Percentiles rank a stretch among this genome's conserved stretches.
These are phyloP conservation scores for Termitomyces sp. DNA, from an alignment of 768 basidiomycete species.

Conservation along the genomic window DNA sequence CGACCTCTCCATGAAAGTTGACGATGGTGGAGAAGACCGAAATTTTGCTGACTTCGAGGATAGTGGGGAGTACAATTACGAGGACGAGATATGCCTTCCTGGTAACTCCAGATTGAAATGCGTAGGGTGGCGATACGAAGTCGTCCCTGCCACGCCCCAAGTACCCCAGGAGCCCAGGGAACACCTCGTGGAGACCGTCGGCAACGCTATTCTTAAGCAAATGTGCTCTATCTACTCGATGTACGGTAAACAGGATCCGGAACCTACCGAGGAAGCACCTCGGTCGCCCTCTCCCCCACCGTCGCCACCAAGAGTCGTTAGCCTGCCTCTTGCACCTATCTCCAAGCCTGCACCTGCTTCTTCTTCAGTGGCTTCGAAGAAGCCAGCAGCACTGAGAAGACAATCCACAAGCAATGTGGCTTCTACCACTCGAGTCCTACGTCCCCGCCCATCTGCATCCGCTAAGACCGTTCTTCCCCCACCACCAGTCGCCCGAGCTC, in stretches of 20 bases:
- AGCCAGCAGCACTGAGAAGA: not conserved
- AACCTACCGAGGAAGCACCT: not conserved
- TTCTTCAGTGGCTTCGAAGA: not conserved
- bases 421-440: conserved; percentile 1
- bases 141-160: not conserved
- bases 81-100: conserved; percentile 6
- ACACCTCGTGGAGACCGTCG: conserved; percentile 1
- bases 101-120: conserved; percentile 8
- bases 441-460: conserved; percentile 1
- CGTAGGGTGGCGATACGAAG: conserved; percentile 10
- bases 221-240: not conserved
- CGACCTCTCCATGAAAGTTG: not conserved
- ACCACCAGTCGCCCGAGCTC: too few species aligned
- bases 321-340: not conserved
- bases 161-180: not conserved
- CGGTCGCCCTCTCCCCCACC: not conserved
- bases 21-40: conserved; percentile 8
- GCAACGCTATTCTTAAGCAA: not conserved
- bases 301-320: not conserved
- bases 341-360: not conserved
- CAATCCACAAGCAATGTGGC: conserved; percentile 5
- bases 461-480: not conserved
- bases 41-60: conserved; percentile 4
- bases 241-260: not conserved
- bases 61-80: not conserved